A percentile compares a stretch with the other conserved stretches of the same genome.
Conservation (phyloP, 179 eudicot species). For the Nepenthes alata region DNA sequence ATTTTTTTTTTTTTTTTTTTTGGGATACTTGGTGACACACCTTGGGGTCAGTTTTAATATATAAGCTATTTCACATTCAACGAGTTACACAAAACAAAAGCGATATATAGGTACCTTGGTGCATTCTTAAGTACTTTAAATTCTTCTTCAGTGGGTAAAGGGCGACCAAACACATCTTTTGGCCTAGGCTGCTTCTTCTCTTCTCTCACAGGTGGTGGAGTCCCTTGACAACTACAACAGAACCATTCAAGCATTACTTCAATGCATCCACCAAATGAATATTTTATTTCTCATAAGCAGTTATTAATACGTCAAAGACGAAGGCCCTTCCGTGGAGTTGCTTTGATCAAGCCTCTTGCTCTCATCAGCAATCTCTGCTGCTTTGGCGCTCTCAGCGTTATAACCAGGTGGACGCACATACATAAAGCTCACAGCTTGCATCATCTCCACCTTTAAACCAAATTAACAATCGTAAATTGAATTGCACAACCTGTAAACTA, state of each 20-base stretch:
- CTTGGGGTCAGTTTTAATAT: too few species aligned
- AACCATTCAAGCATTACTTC: not conserved
- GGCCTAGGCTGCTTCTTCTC: slow-evolving; percentile 62
- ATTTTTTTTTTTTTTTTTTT: too few species aligned
- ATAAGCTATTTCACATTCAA: too few species aligned
- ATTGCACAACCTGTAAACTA: too few species aligned
- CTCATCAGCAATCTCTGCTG: slow-evolving; percentile 77
- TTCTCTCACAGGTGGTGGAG: slow-evolving; percentile 23
- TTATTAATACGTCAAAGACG: slow-evolving; percentile 39
- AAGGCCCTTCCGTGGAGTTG: slow-evolving; percentile 25
- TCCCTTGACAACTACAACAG: slow-evolving; percentile 34
- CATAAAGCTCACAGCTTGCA: slow-evolving; percentile 99
- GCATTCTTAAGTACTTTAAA: slow-evolving; percentile 89
- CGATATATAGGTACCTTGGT: slow-evolving; percentile 41
- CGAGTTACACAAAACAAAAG: not conserved
- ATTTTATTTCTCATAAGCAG: slow-evolving; percentile 1
- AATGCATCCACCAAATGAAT: not conserved
- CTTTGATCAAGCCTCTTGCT: slow-evolving; percentile 26
- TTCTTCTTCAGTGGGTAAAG: slow-evolving; percentile 81
- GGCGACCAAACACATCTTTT: slow-evolving; percentile 86
- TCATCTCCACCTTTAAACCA: slow-evolving; percentile 56
- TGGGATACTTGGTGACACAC: too few species aligned
- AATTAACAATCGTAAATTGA: not conserved
- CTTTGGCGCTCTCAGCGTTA: slow-evolving; percentile 96
- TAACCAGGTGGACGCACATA: slow-evolving; percentile 96